phyloP scores from a whole-genome alignment of 495 filamentous ascomycete species.

The Talaromyces nanjingensis region DNA sequence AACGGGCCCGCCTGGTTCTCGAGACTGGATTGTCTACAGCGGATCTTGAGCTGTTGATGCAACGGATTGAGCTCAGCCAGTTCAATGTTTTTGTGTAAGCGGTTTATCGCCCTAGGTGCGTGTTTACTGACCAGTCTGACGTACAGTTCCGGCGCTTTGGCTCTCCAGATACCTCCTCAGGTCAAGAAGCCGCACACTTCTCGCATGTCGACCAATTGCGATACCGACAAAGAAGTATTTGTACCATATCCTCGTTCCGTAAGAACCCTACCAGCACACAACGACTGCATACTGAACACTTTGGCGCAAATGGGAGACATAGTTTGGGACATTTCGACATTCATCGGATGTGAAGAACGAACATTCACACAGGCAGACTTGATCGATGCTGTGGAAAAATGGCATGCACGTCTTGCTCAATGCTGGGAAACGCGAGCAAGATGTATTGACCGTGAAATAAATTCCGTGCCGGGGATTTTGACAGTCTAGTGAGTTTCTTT shows the following conservation, averaged over 20 bases:
- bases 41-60: not conserved
- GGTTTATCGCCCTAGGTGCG: not conserved
- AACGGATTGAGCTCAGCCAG: constrained; percentile 6
- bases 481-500: constrained; percentile 3
- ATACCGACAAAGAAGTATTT: constrained; percentile 10
- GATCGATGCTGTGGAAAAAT: not conserved
- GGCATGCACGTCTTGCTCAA: constrained; percentile 6
- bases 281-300: constrained; percentile 11
- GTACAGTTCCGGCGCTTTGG: not conserved
- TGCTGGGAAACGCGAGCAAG: constrained; percentile 1
- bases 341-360: constrained; percentile 12
- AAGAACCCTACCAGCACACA: constrained; percentile 10
- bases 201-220: not conserved
- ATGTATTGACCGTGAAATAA: constrained; percentile 1
- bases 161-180: constrained; percentile 1
- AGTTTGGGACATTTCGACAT: constrained; percentile 10
- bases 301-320: constrained; percentile 8
- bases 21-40: constrained; percentile 1
- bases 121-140: not conserved
- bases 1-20: not conserved
- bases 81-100: constrained; percentile 5
- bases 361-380: not conserved
- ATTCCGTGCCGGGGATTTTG: not conserved
- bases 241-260: constrained; percentile 11
- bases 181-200: not conserved